Evolutionary conservation across 129 eudicot genomes (phyloP), one percentile per base, ranked within the genome.

Genomic region (Pulicaria dysenterica): DNA sequence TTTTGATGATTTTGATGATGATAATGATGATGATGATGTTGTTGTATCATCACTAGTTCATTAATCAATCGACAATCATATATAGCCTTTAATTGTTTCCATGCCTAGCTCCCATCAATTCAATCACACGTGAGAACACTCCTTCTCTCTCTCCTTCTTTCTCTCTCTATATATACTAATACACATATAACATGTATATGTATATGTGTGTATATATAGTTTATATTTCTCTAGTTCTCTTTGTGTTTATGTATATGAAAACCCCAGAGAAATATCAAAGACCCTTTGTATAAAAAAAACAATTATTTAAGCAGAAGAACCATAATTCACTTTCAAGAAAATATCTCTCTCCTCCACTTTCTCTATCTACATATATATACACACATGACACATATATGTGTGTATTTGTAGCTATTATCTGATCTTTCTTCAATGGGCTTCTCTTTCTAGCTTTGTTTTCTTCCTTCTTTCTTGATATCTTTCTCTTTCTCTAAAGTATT

Each of bases 91-190:
- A 62, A 41, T 81, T 58, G 56, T 50, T 67, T 77, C 51, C 12
- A 62, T 58, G 36, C 40, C 48, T 51, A 49, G 49, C 75, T 74
- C 74, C 81, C 82, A 88, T 83, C 86, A 79, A 73, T 63, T 64
- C 31, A 24, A 24, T 24, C 89, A 75, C 91, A 85, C 91, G 88
- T 83, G 90, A 73, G 87, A 79, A 65, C 44, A 24, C 69, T 54
- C 34, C 17, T 2, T 13, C 60, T 49, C 50, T 64, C 80, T 67
- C 54, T 55, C 73, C 40, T 71, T 62, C 73, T 63, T 51, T 74
- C 73, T 66, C 67, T 70, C 47, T 53, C 24, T 70, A 31, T 58
- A 48, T 68, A 42, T 38, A 37, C 63, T 10, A 12, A 49, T 34
- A 42, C 37, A n/a, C 49, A 8, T n/a, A 7, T 36, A 6, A 42